Base-by-base conservation (phyloP, 2,329 filamentous ascomycete genomes). In the Penicillium brevicompactum region DNA sequence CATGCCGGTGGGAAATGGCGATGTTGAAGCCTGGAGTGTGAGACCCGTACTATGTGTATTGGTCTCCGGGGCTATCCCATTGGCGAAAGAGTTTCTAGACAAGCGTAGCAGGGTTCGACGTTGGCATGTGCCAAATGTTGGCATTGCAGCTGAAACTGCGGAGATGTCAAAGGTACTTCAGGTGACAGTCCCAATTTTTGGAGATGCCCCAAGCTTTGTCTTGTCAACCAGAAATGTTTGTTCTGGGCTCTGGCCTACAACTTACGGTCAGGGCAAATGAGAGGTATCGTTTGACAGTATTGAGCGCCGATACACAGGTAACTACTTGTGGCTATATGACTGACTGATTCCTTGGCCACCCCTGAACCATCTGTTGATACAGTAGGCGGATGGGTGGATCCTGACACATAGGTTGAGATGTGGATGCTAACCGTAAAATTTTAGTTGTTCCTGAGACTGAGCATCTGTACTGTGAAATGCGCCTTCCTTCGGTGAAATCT, bases 1-100 rank as follows among this genome's bases (percentile, higher is more conserved):
- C 74, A 56, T 41, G 14, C 38, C 38, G 18, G 18, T n/a, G 77
- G 64, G 38, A 78, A 67, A 5, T 69, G 59, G 1, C 48, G 21
- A 14, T 50, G 30, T 24, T 32, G 40, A 51, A 42, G 37, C n/a
- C 11, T 11, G n/a, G n/a, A 30, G 10, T 24, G 18, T 18, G 9
- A 4, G 13, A 2, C 1, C 5, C 18, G 9, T 34, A 14, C 31
- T 14, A 2, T 18, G 18, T 18, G 18, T 6, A 13, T n/a, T 37
- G 4, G 13, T n/a, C 34, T 6, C 24, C 24, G 24, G 24, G 3
- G 24, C 24, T 27, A 27, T 27, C 1, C 5, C 24, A 27, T 27
- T 27, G 5, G 24, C 24, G 24, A 27, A 8, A 27, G 3, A 27
- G 24, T 5, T 27, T 27, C 24, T 27, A 27, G 24, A 27, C 24